phyloP scores from a whole-genome alignment of 2,329 filamentous ascomycete species.

The Exophiala dermatitidis region DNA sequence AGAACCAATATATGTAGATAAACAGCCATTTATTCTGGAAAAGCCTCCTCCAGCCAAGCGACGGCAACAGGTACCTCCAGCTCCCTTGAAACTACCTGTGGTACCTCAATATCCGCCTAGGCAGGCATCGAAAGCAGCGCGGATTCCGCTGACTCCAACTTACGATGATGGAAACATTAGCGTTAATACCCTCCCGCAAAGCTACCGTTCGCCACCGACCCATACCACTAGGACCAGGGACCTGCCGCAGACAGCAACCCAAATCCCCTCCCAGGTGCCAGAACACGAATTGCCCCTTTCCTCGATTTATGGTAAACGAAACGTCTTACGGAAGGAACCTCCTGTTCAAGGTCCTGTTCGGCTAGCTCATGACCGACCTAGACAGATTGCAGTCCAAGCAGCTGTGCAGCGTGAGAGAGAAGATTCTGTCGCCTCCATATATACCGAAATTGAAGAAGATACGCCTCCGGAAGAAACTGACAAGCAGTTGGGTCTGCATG shows the following conservation, averaged over 20 bases:
- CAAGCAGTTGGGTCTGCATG: constrained; percentile 18
- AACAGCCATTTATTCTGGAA: constrained; percentile 17
- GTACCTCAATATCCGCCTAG: constrained; percentile 17
- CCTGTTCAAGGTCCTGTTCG: constrained; percentile 12
- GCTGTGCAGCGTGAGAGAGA: constrained; percentile 3
- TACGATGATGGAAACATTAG: constrained; percentile 26
- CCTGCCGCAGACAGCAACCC: neutral
- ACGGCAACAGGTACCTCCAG: constrained; percentile 5
- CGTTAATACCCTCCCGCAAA: constrained; percentile 4
- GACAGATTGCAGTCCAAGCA: constrained; percentile 3
- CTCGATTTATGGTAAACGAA: constrained; percentile 18
- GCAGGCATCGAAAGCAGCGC: constrained; percentile 33
- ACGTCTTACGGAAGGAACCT: constrained; percentile 12
- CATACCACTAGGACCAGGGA: neutral
- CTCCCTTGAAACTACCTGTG: constrained; percentile 11
- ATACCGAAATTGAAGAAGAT: constrained; percentile 27
- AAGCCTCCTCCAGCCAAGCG: constrained; percentile 11
- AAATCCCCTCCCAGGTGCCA: neutral
- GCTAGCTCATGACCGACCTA: neutral
- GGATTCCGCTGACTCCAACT: constrained; percentile 28
- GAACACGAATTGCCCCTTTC: constrained; percentile 20
- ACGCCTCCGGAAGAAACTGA: constrained; percentile 20
- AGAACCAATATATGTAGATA: constrained; percentile 18
- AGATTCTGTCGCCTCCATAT: constrained; percentile 27
- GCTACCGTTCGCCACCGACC: constrained; percentile 2